Percentiles rank a stretch among this genome's conserved stretches.
Conservation (phyloP, 257 asterid species). For the Solanum virginianum region DNA sequence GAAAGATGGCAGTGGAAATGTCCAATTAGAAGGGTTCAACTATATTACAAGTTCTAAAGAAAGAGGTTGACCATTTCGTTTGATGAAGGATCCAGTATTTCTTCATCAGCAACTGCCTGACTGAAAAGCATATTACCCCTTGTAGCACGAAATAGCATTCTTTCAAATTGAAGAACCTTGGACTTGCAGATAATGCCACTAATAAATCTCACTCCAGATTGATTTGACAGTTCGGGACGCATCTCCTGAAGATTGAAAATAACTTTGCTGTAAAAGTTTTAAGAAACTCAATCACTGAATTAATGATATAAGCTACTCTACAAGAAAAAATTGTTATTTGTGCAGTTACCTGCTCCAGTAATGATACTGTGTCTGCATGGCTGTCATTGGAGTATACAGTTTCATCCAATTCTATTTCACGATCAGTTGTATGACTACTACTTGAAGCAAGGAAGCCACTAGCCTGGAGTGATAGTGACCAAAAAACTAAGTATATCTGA, state of each 20-base stretch:
- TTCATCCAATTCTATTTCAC: constrained; percentile 79
- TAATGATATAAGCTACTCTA: neutral
- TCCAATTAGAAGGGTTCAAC: neutral
- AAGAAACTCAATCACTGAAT: neutral
- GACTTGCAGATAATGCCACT: constrained; percentile 84
- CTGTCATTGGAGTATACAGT: constrained; percentile 30
- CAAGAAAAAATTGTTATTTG: neutral
- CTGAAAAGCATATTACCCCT: constrained; percentile 98
- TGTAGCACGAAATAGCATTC: constrained; percentile 95
- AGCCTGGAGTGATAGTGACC: constrained; percentile 31
- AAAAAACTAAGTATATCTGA: neutral
- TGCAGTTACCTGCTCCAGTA: constrained; percentile 62
- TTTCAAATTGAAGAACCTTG: constrained; percentile 71
- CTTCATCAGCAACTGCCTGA: constrained; percentile 70
- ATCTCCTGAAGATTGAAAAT: constrained; percentile 56
- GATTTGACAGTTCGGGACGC: constrained; percentile 62
- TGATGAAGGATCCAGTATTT: constrained; percentile 71
- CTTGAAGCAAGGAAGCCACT: constrained; percentile 76
- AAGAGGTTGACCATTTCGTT: constrained; percentile 59
- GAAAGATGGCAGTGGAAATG: neutral
- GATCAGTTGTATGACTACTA: constrained; percentile 40
- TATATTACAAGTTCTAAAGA: neutral
- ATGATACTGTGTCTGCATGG: constrained; percentile 50
- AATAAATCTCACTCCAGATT: constrained; percentile 86
- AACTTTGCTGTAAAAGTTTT: neutral